A percentile compares a stretch with the other conserved stretches of the same genome.
These are phyloP conservation scores for Amphibolis antarctica DNA, from an alignment of 106 monocot genomes.

Conservation along the genomic window DNA sequence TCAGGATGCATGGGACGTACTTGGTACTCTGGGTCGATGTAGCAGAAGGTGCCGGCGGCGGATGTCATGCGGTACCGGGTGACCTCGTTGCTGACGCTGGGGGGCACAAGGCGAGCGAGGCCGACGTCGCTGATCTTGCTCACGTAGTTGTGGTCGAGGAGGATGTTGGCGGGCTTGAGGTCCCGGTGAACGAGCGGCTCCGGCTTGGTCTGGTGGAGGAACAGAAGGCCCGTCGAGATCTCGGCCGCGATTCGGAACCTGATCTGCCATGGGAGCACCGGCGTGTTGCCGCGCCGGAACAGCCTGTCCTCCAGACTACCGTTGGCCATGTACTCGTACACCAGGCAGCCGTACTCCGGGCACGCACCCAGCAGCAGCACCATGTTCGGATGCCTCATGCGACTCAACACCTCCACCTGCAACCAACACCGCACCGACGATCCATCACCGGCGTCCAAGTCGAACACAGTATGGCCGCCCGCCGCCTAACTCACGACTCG, in stretches of 20 bases:
- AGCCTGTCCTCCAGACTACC: conserved; percentile 59
- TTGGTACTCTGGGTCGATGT: conserved; percentile 68
- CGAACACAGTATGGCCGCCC: too few relatives aligned
- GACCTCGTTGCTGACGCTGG: conserved; percentile 25
- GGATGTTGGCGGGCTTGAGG: conserved; percentile 63
- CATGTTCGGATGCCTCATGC: conserved; percentile 70
- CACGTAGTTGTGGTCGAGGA: conserved; percentile 45
- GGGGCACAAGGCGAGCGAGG: conserved; percentile 43
- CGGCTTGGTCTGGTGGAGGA: conserved; percentile 57
- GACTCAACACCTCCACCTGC: conserved; percentile 51
- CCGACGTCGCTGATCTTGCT: conserved; percentile 68
- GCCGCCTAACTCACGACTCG: too few relatives aligned
- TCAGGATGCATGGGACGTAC: too few relatives aligned
- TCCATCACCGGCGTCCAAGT: too few relatives aligned
- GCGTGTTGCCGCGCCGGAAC: conserved; percentile 22
- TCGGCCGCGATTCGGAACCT: conserved; percentile 55
- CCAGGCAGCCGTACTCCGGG: conserved; percentile 60
- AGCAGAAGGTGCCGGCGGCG: conserved; percentile 60
- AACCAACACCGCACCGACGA: too few relatives aligned
- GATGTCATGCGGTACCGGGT: conserved; percentile 61
- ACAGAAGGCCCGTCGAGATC: conserved; percentile 49
- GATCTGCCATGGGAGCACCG: conserved; percentile 46
- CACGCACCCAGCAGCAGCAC: conserved; percentile 58
- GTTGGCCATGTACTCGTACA: conserved; percentile 68
- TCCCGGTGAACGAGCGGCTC: conserved; percentile 61